These are phyloP conservation scores for Rhodotorula sp. DNA, from an alignment of 1,284 basidiomycete species.

Conservation along the genomic window DNA sequence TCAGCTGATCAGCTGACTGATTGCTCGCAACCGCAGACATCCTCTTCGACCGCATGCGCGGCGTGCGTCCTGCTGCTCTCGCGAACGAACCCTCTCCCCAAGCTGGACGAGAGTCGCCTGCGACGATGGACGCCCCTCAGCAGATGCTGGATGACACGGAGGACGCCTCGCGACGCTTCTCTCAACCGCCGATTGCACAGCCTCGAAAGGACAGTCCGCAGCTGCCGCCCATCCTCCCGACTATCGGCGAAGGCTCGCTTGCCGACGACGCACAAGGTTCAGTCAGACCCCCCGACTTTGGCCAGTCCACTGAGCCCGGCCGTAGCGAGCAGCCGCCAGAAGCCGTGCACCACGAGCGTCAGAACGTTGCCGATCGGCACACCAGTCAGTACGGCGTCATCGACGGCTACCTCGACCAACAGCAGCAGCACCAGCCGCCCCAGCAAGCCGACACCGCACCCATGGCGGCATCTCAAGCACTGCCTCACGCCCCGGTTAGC, in stretches of 20 bases:
- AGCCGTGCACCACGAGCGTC: not conserved
- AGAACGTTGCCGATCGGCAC: not conserved
- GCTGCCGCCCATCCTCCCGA: conserved; percentile 27
- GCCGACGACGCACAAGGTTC: not conserved
- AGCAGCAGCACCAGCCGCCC: not conserved
- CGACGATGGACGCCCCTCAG: conserved; percentile 44
- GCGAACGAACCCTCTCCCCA: conserved; percentile 3
- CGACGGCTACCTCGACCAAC: not conserved
- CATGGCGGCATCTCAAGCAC: not conserved
- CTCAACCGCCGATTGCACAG: conserved; percentile 1
- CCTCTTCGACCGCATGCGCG: conserved; percentile 64
- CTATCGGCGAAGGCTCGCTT: conserved; percentile 31
- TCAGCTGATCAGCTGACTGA: not conserved
- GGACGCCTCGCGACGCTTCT: not conserved
- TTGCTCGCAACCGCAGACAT: conserved; percentile 58
- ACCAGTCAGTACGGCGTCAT: conserved; percentile 5
- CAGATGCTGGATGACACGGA: conserved; percentile 41
- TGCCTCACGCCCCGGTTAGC: not conserved
- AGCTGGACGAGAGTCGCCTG: conserved; percentile 4
- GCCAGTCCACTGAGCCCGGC: not conserved
- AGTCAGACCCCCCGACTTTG: not conserved
- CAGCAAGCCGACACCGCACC: too few species aligned
- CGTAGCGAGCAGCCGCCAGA: too few species aligned
- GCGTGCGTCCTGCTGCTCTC: conserved; percentile 34
- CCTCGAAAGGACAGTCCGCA: conserved; percentile 5